Conservation (phyloP, 352 stramenopile genomes). For the Globisporangium apiculatum region DNA sequence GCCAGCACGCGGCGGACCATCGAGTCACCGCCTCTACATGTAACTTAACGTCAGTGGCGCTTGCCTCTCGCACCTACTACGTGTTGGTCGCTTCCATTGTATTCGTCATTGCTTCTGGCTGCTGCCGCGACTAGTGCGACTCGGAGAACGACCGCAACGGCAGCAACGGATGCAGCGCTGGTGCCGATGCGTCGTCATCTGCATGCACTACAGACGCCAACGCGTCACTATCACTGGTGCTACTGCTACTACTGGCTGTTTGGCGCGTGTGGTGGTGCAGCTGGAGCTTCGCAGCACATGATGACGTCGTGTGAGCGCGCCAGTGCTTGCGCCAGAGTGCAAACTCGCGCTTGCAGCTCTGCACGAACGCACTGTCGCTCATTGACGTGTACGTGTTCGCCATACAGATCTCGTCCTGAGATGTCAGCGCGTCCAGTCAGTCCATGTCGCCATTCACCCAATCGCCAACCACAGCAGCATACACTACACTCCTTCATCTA, state of each 20-base stretch:
- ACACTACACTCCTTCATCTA: no score
- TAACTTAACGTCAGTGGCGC: conserved; percentile 10
- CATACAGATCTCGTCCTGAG: conserved; percentile 25
- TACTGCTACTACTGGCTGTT: neutral
- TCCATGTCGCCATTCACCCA: neutral
- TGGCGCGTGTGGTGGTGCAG: conserved; percentile 5
- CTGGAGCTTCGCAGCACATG: conserved; percentile 32
- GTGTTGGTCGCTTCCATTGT: neutral
- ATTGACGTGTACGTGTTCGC: conserved; percentile 39
- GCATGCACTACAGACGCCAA: no score
- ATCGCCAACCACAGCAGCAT: neutral
- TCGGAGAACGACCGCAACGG: conserved; percentile 10
- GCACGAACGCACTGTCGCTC: conserved; percentile 35
- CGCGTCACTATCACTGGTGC: neutral
- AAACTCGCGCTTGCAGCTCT: conserved; percentile 43
- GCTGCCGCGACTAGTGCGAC: neutral
- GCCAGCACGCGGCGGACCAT: neutral
- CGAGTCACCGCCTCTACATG: neutral
- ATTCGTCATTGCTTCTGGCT: neutral
- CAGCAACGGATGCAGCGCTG: neutral
- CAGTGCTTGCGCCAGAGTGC: conserved; percentile 33
- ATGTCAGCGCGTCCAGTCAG: neutral
- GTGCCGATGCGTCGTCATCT: neutral
- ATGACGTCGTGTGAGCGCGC: conserved; percentile 37
- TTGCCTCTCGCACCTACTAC: no score